Evolutionary conservation across 768 basidiomycete genomes (phyloP).

Genomic region (Collybia mongolica): DNA sequence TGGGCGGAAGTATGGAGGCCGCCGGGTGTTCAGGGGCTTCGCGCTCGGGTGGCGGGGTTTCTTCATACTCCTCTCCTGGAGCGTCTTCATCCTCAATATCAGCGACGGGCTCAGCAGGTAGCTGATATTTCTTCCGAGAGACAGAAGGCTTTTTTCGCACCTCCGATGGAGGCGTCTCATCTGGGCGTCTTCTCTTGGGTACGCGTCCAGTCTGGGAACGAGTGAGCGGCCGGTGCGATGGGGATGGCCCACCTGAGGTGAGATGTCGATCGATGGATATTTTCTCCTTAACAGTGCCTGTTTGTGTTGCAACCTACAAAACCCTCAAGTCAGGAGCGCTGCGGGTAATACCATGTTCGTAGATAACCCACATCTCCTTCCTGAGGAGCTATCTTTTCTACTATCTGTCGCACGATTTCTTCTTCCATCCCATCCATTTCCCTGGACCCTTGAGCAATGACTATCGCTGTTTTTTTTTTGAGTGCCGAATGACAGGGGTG

Average conservation of each 20-base stretch:
- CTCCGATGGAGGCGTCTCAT: constrained; percentile 15
- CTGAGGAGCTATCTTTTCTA: neutral
- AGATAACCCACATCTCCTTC: constrained; percentile 8
- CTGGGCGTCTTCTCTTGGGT: constrained; percentile 24
- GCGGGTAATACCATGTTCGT: neutral
- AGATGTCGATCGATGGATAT: no score
- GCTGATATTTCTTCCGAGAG: constrained; percentile 9
- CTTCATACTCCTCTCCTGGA: neutral
- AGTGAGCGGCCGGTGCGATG: constrained; percentile 28
- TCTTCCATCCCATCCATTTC: constrained; percentile 14
- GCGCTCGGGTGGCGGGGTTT: neutral
- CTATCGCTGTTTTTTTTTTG: constrained; percentile 14
- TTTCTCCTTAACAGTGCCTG: no score
- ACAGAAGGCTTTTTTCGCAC: constrained; percentile 4
- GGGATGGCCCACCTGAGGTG: neutral
- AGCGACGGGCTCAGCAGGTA: neutral
- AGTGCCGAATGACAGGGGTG: constrained; percentile 18
- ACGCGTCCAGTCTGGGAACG: constrained; percentile 33
- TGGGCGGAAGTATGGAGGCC: neutral
- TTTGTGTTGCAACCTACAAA: no score
- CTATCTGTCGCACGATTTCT: constrained; percentile 6
- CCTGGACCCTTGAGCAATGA: constrained; percentile 19
- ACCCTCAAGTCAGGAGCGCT: neutral
- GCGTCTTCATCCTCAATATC: neutral
- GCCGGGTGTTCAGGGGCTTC: no score